Base-by-base conservation (phyloP, 2,329 filamentous ascomycete species). In the Dothideomycetes sp. region DNA sequence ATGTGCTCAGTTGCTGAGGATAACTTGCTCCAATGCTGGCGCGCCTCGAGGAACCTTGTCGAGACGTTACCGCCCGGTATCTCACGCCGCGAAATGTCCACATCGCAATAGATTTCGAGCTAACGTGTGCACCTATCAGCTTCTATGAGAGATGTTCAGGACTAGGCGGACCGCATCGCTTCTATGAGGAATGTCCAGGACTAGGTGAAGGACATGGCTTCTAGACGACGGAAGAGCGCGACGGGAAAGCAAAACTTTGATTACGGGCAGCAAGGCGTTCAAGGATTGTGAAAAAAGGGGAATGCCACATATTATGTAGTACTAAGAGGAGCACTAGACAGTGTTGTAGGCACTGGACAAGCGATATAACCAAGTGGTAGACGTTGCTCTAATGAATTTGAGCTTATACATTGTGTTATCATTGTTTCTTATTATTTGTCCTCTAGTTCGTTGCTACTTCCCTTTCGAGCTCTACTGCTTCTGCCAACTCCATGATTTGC, bases 1-100 rank as follows among this genome's bases (percentile, higher is more conserved):
- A 84, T 98, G 51, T 88, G 87, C 61, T 94, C 84, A 46, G 88
- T 91, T 12, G 91, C 89, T 1, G 93, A 98, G 60, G 91, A 98
- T 65, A 98, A 98, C 58, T 70, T 96, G 50, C 74, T 98, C 48
- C 91, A 98, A 64, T 84, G 95, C 52, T 96, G 69, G 63, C 59
- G 59, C 11, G 55, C 58, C 2, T 57, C 51, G 18, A 45, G 59
- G 15, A 53, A 56, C 31, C 37, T 61, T 33, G 59, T 61, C 8
- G 59, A 61, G 47, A 52, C 47, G n/a, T 29, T 51, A 29, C 56
- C 58, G 9, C 46, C 53, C 6, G 49, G 50, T 37, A 58, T 60
- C 27, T 46, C 47, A 13, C 48, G 55, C 32, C 47, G 52, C 39
- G 58, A 61, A 38, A 52, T 60, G 15, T 43, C 37, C 27, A 27